Percentiles rank a stretch among this genome's conserved stretches.
These are phyloP conservation scores for Phytophthora crassamura DNA, from an alignment of 352 stramenopile genomes.

Conservation along the genomic window DNA sequence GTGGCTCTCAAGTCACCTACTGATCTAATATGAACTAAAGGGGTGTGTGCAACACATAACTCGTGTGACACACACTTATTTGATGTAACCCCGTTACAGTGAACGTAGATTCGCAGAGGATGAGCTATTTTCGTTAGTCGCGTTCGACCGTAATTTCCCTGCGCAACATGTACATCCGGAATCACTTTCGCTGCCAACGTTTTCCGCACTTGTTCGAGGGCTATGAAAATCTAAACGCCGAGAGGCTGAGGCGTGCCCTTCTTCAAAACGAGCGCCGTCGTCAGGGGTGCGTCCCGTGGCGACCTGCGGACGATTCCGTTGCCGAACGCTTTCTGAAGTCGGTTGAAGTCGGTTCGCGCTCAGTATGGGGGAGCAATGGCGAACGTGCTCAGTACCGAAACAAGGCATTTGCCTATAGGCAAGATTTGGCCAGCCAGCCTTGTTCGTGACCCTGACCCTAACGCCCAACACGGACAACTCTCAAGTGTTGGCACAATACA, in stretches of 20 bases:
- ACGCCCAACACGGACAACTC: constrained; percentile 9
- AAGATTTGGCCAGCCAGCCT: constrained; percentile 1
- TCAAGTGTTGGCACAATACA: constrained; percentile 8
- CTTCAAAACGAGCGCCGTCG: neutral
- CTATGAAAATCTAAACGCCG: constrained; percentile 1
- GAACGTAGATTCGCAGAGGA: constrained; percentile 20
- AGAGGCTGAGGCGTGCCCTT: neutral
- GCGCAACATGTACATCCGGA: constrained; percentile 10
- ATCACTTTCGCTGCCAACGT: constrained; percentile 6
- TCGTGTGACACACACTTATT: too few relatives aligned
- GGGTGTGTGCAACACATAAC: too few relatives aligned
- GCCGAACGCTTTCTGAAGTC: constrained; percentile 5
- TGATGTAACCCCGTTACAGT: too few relatives aligned
- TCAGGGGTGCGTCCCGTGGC: constrained; percentile 1
- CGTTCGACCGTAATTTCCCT: constrained; percentile 17
- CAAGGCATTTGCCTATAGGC: constrained; percentile 8
- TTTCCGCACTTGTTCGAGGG: constrained; percentile 2
- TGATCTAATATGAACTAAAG: too few relatives aligned
- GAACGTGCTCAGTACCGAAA: constrained; percentile 10
- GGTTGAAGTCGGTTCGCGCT: constrained; percentile 1
- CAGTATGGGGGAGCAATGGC: constrained; percentile 6
- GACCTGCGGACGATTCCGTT: neutral
- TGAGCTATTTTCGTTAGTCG: constrained; percentile 20
- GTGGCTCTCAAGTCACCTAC: too few relatives aligned
- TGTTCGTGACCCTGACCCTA: constrained; percentile 12